Percentiles rank a stretch among this genome's conserved stretches.
These are phyloP conservation scores for Clonostachys sp. DNA, from an alignment of 2,329 filamentous ascomycete genomes.

Conservation along the genomic window DNA sequence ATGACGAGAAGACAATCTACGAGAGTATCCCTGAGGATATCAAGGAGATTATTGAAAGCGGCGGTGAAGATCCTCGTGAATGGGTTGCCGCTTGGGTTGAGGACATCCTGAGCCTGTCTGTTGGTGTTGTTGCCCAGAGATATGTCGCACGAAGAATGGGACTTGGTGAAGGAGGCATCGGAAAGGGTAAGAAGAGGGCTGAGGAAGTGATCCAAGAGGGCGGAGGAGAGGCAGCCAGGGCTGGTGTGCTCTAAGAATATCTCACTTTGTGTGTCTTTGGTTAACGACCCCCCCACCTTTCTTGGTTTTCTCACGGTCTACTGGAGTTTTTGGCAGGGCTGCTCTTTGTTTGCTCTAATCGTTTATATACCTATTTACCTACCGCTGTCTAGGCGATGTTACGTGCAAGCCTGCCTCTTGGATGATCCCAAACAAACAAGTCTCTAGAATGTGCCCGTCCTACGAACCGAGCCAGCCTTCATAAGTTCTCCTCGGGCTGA, in stretches of 20 bases:
- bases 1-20: conserved; percentile 12
- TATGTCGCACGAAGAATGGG: conserved; percentile 96
- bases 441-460: no score
- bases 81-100: conserved; percentile 99
- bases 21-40: conserved; percentile 69
- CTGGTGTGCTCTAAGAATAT: conserved; percentile 14
- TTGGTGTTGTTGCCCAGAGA: conserved; percentile 86
- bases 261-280: neutral
- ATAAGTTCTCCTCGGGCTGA: conserved; percentile 39
- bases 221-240: conserved; percentile 54
- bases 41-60: conserved; percentile 71
- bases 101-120: conserved; percentile 71
- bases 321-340: neutral
- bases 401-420: neutral
- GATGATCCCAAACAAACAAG: no score
- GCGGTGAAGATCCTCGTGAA: conserved; percentile 83
- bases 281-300: neutral
- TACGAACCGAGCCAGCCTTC: conserved; percentile 17
- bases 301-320: neutral
- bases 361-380: no score
- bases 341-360: no score
- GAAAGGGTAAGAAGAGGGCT: conserved; percentile 56
- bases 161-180: conserved; percentile 73
- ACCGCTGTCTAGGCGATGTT: no score
- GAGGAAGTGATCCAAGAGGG: conserved; percentile 52